Conservation (phyloP, 73 alveolate genomes). For the Paramecium caudatum region DNA sequence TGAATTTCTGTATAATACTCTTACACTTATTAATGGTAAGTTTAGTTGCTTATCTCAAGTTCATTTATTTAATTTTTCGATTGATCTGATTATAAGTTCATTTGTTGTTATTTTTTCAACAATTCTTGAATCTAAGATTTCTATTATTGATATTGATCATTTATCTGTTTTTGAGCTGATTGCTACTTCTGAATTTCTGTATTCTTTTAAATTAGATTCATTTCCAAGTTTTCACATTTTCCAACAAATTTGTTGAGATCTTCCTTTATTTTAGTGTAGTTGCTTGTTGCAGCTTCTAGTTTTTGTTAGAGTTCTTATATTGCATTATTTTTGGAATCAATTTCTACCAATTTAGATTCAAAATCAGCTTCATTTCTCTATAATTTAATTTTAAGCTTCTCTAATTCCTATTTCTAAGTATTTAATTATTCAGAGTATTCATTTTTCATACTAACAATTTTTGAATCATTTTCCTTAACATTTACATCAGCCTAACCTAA, state of each 20-base stretch:
- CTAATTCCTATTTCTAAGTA: constrained; percentile 3
- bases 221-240: constrained; percentile 59
- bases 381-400: background rate
- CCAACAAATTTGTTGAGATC: constrained; percentile 36
- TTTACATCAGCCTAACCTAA: background rate
- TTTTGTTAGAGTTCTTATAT: background rate
- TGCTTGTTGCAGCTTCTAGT: background rate
- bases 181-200: constrained; percentile 20
- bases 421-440: background rate
- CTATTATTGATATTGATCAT: background rate
- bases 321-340: background rate
- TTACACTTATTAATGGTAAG: background rate
- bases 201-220: constrained; percentile 35
- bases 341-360: constrained; percentile 8
- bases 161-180: background rate
- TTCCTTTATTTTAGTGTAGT: background rate
- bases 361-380: constrained; percentile 10
- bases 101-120: background rate
- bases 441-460: background rate
- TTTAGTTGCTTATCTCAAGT: background rate
- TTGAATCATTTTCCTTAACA: constrained; percentile 10
- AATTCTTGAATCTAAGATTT: constrained; percentile 12
- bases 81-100: constrained; percentile 1
- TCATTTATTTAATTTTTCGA: background rate
- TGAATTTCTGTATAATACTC: background rate